Conservation (phyloP, 2,329 filamentous ascomycete genomes). For the Trichoderma endophyticum region DNA sequence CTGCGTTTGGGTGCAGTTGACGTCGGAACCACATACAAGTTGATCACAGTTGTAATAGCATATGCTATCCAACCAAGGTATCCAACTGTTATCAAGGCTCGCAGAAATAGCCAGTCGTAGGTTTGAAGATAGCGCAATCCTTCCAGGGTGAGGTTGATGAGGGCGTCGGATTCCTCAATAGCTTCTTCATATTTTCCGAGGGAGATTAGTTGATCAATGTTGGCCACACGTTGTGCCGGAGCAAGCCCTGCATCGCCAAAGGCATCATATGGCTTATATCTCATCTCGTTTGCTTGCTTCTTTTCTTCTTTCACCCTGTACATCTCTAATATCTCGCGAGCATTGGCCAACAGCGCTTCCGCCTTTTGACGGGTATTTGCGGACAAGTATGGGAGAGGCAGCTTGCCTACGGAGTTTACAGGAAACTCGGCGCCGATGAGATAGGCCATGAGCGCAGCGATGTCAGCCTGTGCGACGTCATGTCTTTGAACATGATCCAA, state of each 20-base stretch:
- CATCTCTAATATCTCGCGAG: constrained; percentile 87
- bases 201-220: constrained; percentile 67
- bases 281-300: constrained; percentile 72
- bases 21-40: constrained; percentile 79
- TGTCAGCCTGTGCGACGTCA: constrained; percentile 90
- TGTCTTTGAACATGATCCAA: constrained; percentile 77
- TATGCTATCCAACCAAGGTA: constrained; percentile 97
- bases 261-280: constrained; percentile 71
- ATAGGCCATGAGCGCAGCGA: constrained; percentile 94
- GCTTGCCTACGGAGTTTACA: constrained; percentile 91
- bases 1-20: constrained; percentile 63
- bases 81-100: constrained; percentile 81
- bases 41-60: constrained; percentile 82
- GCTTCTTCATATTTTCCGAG: constrained; percentile 67
- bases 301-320: constrained; percentile 89
- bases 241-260: constrained; percentile 63
- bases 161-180: constrained; percentile 70
- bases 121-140: constrained; percentile 93
- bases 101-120: constrained; percentile 95
- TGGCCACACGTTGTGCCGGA: constrained; percentile 62
- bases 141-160: constrained; percentile 74
- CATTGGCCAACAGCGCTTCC: constrained; percentile 78
- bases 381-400: constrained; percentile 79
- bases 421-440: constrained; percentile 84
- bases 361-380: constrained; percentile 74